A percentile compares a stretch with the other conserved stretches of the same genome.
Conservation (phyloP, 2,329 filamentous ascomycete species). For the Cyclaneusma minus region DNA sequence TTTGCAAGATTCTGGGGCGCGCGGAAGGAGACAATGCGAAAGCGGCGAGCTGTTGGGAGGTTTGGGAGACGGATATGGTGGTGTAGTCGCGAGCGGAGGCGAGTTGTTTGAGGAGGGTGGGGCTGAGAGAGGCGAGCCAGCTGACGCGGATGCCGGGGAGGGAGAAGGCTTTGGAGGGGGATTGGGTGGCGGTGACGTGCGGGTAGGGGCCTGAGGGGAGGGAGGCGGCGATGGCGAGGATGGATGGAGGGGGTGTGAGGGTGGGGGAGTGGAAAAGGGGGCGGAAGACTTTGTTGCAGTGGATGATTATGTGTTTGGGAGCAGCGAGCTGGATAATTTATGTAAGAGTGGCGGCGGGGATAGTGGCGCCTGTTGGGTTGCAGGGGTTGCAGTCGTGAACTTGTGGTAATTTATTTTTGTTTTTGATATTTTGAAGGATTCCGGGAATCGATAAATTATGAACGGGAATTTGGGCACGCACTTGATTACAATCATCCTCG, state of each 20-base stretch:
- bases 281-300: slow-evolving; percentile 72
- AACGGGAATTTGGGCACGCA: slow-evolving; percentile 9
- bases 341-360: slow-evolving; percentile 44
- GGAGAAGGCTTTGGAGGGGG: slow-evolving; percentile 74
- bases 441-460: not conserved
- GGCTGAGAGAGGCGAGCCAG: slow-evolving; percentile 60
- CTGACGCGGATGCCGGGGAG: slow-evolving; percentile 70
- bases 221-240: slow-evolving; percentile 43
- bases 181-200: slow-evolving; percentile 58
- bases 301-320: slow-evolving; percentile 45
- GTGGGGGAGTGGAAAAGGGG: slow-evolving; percentile 57
- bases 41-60: slow-evolving; percentile 65
- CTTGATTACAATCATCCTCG: slow-evolving; percentile 55
- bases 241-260: slow-evolving; percentile 13
- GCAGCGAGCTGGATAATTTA: slow-evolving; percentile 48
- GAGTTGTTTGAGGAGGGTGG: slow-evolving; percentile 44
- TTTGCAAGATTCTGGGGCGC: slow-evolving; percentile 43
- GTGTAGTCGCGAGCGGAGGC: slow-evolving; percentile 64
- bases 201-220: slow-evolving; percentile 57
- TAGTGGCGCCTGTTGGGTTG: slow-evolving; percentile 64
- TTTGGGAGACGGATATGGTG: slow-evolving; percentile 68
- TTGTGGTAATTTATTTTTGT: slow-evolving; percentile 2
- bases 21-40: slow-evolving; percentile 54
- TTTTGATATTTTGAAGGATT: not conserved
- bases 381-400: slow-evolving; percentile 50